phyloP scores from a whole-genome alignment of 371 early-diverging fungal genomes.

The Choanephora cucurbitarum region DNA sequence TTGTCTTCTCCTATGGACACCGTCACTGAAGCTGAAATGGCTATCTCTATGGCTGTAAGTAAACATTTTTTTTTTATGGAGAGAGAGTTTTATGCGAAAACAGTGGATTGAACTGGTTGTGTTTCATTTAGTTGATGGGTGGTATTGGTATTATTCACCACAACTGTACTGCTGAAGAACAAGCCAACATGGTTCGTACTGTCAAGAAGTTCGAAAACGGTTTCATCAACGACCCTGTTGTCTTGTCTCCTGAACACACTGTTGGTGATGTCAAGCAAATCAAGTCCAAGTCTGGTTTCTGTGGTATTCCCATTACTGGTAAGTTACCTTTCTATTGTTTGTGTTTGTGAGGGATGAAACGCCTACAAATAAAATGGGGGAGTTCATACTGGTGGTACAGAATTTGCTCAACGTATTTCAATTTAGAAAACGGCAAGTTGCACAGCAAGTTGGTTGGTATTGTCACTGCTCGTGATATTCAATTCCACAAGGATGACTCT shows the following conservation, averaged over 20 bases:
- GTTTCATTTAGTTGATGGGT: constrained; percentile 68
- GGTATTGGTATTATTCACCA: constrained; percentile 97
- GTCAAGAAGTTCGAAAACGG: constrained; percentile 99
- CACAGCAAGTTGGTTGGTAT: constrained; percentile 93
- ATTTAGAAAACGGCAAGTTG: constrained; percentile 85
- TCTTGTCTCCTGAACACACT: constrained; percentile 81
- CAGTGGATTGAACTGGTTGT: background rate
- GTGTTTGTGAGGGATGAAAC: background rate
- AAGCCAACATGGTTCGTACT: constrained; percentile 95
- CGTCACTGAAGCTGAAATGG: constrained; percentile 97
- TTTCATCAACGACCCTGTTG: constrained; percentile 93
- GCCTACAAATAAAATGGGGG: too few species aligned
- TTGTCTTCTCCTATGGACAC: constrained; percentile 97
- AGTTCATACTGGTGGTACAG: too few species aligned
- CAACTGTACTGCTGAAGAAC: constrained; percentile 95
- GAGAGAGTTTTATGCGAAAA: background rate
- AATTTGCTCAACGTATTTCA: too few species aligned
- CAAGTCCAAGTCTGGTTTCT: constrained; percentile 89
- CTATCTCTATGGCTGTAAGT: constrained; percentile 93
- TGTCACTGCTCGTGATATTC: constrained; percentile 95
- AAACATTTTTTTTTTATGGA: constrained; percentile 9
- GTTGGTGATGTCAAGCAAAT: constrained; percentile 87
- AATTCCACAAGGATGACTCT: constrained; percentile 74
- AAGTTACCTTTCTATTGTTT: constrained; percentile 21
- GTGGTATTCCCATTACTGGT: constrained; percentile 96